Evolutionary conservation across 176 grass and related monocot species (phyloP), one percentile per base, ranked within the genome.

Genomic region (Rhynchospora pubera): DNA sequence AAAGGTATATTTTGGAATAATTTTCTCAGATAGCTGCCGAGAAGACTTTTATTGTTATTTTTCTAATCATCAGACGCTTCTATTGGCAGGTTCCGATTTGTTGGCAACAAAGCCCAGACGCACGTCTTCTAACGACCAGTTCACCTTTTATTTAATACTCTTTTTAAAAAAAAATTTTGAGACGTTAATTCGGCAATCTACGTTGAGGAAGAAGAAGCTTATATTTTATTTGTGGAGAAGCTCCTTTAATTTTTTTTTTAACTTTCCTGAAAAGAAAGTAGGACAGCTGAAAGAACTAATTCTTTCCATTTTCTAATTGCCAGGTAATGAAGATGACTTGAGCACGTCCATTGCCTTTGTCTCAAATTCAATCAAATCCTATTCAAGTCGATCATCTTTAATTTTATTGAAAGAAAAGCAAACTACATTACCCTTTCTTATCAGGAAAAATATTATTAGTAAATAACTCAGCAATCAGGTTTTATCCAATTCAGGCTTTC

Each of bases 51-150:
- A 9, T n/a, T 55, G 2, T 39, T 53, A 13, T 53, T 53, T 55
- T 60, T 23, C 58, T 61, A 22, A 46, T 24, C 18, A 47, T 76
- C 47, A 55, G 48, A 51, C 48, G 48, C 48, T 51, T 3, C 22
- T 30, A 75, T 75, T 28, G 46, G 71, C 12, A 24, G 47, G 23
- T 22, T 53, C 0, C 6, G 24, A 55, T 16, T 26, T 51, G 44
- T 51, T 74, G 23, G 45, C 46, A 51, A 74, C 19, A 18, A 22
- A 45, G 12, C 62, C 6, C 46, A 52, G 70, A 51, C 1, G 70
- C 70, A 74, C 70, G 70, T 74, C 70, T 74, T 74, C 32, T 22
- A 74, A 51, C 22, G 45, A 74, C 70, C 45, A 30, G 24, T 52
- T 74, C 26, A 74, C 70, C 46, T 51, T 5, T 65, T 65, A 39